Base-by-base conservation (phyloP, 2,329 filamentous ascomycete species). In the Colletotrichum limetticola region DNA sequence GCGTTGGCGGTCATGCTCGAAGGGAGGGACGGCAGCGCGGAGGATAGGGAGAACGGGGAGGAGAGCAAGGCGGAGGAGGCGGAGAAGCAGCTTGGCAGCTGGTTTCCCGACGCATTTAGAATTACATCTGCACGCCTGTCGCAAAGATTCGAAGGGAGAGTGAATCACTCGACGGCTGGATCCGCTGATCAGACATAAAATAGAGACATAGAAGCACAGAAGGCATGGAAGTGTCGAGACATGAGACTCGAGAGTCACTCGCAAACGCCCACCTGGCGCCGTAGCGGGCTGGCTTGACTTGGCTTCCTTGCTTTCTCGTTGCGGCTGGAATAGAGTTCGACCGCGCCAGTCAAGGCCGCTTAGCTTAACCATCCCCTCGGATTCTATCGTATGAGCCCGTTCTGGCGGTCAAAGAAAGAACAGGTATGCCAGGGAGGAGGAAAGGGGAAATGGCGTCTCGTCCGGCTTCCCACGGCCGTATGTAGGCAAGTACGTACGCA, bases 1-100 rank as follows among this genome's bases (percentile, higher is more conserved):
- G 91, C 87, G 0, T 76, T 93, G 71, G 88, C 86, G 1, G 80
- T 82, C 35, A 90, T 92, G 87, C 85, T 91, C 74, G 75, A 80
- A 52, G 81, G 78, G 1, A 74, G 77, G 2, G 80, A 82, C 32
- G 79, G 76, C 1, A 78, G 77, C 4, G 80, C 82, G 16, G 8
- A 49, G 42, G 19, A n/a, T 8, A 9, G 11, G 19, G 78, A 76
- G 1, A 78, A 80, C 26, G 77, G 19, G 16, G 37, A 42, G 37
- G 37, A 16, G 14, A 49, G 5, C 19, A 9, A 11, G 14, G 22
- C 61, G 46, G 46, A 63, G 7, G 60, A 55, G 46, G 46, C 52
- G 4, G 53, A 37, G 46, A 30, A 55, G 30, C 61, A 78, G 58
- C 78, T 86, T 8, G 75, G 72, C 7, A 74, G 76, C 11, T 91